phyloP scores from a whole-genome alignment of 257 asterid species.

The Linderniella brevidens region DNA sequence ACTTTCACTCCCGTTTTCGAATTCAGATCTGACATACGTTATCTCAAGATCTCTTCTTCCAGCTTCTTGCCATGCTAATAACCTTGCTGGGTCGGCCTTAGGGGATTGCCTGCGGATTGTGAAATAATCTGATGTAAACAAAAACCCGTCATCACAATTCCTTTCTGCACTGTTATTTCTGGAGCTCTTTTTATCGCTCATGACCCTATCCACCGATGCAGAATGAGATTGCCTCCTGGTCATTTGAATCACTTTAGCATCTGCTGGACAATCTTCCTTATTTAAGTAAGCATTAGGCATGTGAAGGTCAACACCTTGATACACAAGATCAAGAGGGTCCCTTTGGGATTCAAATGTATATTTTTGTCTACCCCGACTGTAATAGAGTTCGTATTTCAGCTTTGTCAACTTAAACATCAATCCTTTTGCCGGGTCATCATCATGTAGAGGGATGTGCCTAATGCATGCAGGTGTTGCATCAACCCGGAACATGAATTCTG shows the following conservation, averaged over 20 bases:
- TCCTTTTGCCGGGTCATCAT: conserved; percentile 96
- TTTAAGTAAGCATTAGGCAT: conserved; percentile 68
- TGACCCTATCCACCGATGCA: conserved; percentile 43
- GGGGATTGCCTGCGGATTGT: conserved; percentile 90
- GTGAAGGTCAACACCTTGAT: conserved; percentile 91
- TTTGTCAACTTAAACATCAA: conserved; percentile 66
- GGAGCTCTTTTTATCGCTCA: conserved; percentile 38
- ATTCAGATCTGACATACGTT: conserved; percentile 90
- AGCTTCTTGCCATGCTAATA: conserved; percentile 95
- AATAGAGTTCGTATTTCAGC: conserved; percentile 61
- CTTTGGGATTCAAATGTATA: conserved; percentile 71
- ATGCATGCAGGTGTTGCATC: conserved; percentile 84
- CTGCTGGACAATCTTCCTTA: conserved; percentile 56
- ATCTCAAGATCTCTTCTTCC: conserved; percentile 70
- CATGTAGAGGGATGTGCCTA: conserved; percentile 76
- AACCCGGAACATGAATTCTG: conserved; percentile 89
- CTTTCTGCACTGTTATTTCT: conserved; percentile 39
- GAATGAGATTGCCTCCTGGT: conserved; percentile 63
- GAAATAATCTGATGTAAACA: conserved; percentile 82
- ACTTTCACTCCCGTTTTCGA: conserved; percentile 90
- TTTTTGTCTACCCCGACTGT: conserved; percentile 78
- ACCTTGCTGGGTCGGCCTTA: conserved; percentile 80
- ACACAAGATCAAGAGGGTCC: conserved; percentile 87
- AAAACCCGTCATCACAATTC: conserved; percentile 83
- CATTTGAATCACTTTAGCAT: conserved; percentile 59